phyloP scores from a whole-genome alignment of 257 asterid species.

The Misopates orontium region DNA sequence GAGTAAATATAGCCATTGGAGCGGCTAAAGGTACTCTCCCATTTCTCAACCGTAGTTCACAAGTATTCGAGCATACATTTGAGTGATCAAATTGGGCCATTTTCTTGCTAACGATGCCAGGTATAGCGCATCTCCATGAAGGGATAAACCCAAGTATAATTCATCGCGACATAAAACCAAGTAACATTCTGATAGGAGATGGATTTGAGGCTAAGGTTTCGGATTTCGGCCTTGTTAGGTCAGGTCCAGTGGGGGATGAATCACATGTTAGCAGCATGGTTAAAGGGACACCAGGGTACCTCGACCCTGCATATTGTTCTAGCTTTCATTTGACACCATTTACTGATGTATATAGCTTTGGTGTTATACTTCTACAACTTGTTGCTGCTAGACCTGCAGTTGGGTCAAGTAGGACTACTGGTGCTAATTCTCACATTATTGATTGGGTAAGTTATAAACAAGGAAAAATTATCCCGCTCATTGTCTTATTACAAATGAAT shows the following conservation, averaged over 20 bases:
- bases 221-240: constrained; percentile 67
- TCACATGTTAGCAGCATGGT: constrained; percentile 74
- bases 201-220: constrained; percentile 74
- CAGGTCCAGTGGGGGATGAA: constrained; percentile 70
- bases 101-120: constrained; percentile 28
- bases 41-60: not conserved
- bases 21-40: constrained; percentile 65
- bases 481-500: too few relatives aligned
- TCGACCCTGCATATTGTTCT: constrained; percentile 79
- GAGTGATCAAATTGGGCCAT: too few relatives aligned
- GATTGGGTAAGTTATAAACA: constrained; percentile 53
- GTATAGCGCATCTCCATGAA: constrained; percentile 74
- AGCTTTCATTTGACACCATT: constrained; percentile 62
- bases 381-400: constrained; percentile 70
- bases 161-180: constrained; percentile 77
- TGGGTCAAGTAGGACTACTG: constrained; percentile 31
- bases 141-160: constrained; percentile 62
- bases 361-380: constrained; percentile 75
- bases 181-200: constrained; percentile 66
- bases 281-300: constrained; percentile 83
- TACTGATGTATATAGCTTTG: constrained; percentile 79
- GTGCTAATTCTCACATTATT: constrained; percentile 50
- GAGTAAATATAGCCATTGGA: constrained; percentile 73
- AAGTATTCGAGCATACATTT: too few relatives aligned
- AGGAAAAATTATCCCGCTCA: too few relatives aligned